Percentiles rank a stretch among this genome's conserved stretches.
Evolutionary conservation across 495 filamentous ascomycete genomes (phyloP).

Genomic region (Tuber indicum): DNA sequence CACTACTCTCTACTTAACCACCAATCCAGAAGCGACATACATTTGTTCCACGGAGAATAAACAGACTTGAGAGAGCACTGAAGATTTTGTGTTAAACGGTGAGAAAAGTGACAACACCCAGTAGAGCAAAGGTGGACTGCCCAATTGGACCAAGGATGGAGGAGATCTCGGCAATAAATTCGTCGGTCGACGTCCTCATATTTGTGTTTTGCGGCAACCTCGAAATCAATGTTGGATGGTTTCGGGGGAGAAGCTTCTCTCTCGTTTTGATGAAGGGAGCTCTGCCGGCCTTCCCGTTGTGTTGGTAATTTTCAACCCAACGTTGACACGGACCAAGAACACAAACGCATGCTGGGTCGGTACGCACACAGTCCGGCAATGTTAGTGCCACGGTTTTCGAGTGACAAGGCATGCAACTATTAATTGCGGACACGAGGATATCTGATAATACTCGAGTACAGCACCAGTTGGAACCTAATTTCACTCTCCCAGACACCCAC

Average conservation of each 20-base stretch:
- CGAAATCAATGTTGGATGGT: neutral
- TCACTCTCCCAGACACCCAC: neutral
- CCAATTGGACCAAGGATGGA: slow-evolving; percentile 25
- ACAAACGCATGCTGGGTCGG: neutral
- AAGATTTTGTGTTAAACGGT: slow-evolving; percentile 23
- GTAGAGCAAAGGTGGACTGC: slow-evolving; percentile 25
- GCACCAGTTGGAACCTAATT: neutral
- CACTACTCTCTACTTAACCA: slow-evolving; percentile 10
- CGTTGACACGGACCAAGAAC: neutral
- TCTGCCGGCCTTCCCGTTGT: neutral
- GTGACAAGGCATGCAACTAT: neutral
- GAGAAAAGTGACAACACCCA: slow-evolving; percentile 32
- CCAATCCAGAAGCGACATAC: slow-evolving; percentile 43
- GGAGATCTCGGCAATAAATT: slow-evolving; percentile 21
- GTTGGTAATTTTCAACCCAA: slow-evolving; percentile 4
- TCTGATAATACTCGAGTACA: too few relatives aligned
- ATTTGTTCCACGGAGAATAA: slow-evolving; percentile 61
- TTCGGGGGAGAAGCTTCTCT: neutral
- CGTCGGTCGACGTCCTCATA: slow-evolving; percentile 20
- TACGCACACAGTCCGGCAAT: neutral
- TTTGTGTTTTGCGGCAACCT: neutral
- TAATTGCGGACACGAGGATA: too few relatives aligned
- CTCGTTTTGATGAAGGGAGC: neutral
- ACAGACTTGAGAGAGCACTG: slow-evolving; percentile 57
- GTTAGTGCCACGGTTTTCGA: neutral